Evolutionary conservation across 2,329 filamentous ascomycete genomes (phyloP).

Genomic region (Biscogniauxia marginata): DNA sequence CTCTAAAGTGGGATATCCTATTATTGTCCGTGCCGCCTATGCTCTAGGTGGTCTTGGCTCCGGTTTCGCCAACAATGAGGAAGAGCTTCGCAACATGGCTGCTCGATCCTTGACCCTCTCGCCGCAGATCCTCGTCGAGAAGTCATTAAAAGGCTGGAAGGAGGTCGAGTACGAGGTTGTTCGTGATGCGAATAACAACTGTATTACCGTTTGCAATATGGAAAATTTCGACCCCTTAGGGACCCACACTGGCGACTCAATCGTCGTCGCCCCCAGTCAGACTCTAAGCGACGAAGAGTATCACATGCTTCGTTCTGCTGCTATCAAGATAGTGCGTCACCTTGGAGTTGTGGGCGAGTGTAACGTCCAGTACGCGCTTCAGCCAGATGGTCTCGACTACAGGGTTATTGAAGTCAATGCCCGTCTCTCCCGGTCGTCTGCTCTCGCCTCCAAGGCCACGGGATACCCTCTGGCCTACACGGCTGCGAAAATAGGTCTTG

Average conservation of each 20-base stretch:
- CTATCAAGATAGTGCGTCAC: slow-evolving; percentile 98
- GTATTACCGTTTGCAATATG: slow-evolving; percentile 98
- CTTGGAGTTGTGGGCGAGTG: slow-evolving; percentile 97
- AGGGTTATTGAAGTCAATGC: slow-evolving; percentile 99
- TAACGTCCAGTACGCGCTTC: slow-evolving; percentile 96
- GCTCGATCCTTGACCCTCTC: slow-evolving; percentile 90
- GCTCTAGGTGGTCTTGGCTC: slow-evolving; percentile 94
- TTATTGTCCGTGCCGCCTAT: slow-evolving; percentile 96
- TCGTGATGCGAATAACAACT: slow-evolving; percentile 95
- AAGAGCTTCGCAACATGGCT: slow-evolving; percentile 91
- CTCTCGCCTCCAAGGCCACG: slow-evolving; percentile 95
- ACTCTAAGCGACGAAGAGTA: slow-evolving; percentile 98
- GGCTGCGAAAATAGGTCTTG: slow-evolving; percentile 95
- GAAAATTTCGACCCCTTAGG: slow-evolving; percentile 98
- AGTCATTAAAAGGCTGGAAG: slow-evolving; percentile 99
- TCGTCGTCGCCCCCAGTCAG: slow-evolving; percentile 95
- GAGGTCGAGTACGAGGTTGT: slow-evolving; percentile 99
- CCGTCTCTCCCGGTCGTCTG: slow-evolving; percentile 94
- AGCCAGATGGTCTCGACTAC: slow-evolving; percentile 96
- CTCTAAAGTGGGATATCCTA: slow-evolving; percentile 85
- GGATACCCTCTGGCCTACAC: slow-evolving; percentile 97
- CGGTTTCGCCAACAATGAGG: slow-evolving; percentile 90
- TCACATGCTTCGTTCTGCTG: slow-evolving; percentile 96
- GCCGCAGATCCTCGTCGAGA: slow-evolving; percentile 96
- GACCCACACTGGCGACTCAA: slow-evolving; percentile 97